Evolutionary conservation across 352 stramenopile species (phyloP), one percentile per base, ranked within the genome.

Genomic region (Elongisporangium prolatum): DNA sequence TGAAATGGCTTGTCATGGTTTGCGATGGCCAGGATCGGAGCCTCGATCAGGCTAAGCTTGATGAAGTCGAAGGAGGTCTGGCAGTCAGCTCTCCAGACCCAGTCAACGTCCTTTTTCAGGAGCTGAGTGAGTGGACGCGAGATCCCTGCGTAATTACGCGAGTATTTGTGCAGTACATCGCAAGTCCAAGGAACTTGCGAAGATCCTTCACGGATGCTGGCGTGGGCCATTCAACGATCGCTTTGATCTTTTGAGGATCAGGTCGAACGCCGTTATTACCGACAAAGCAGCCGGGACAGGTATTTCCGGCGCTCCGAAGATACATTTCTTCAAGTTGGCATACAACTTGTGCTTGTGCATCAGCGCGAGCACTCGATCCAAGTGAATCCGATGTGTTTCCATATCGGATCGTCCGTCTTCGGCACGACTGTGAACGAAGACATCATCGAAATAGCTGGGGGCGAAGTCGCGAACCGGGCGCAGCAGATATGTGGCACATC

Each of bases 371-470:
- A 75, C 51, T 3, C 57, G 9, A 0, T 55, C 25, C 0, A 75
- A 57, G 54, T n/a, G n/a, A n/a, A n/a, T n/a, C n/a, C n/a, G n/a
- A n/a, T n/a, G 54, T 72, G 61, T 37, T 17, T 68, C 61, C 4
- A 66, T 8, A 16, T 60, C 64, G 0, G 52, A 56, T 24, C 25
- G 38, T 21, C 38, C 58, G 18, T 20, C 18, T n/a, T 38, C 34
- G 16, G 38, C 57, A 52, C 25, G 56, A 54, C 57, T 71, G 21
- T 69, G 65, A 16, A 70, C 58, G 55, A 61, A 76, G 54, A 74
- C 61, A 28, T 70, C 63, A 47, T 67, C 58, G n/a, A 73, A 72
- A 11, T 70, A 74, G 4, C 37, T 65, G n/a, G n/a, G n/a, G n/a
- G n/a, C n/a, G n/a, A n/a, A n/a, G n/a, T 61, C 44, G 4, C 56